Evolutionary conservation across 129 eudicot genomes (phyloP).

Genomic region (Flaveria bidentis): DNA sequence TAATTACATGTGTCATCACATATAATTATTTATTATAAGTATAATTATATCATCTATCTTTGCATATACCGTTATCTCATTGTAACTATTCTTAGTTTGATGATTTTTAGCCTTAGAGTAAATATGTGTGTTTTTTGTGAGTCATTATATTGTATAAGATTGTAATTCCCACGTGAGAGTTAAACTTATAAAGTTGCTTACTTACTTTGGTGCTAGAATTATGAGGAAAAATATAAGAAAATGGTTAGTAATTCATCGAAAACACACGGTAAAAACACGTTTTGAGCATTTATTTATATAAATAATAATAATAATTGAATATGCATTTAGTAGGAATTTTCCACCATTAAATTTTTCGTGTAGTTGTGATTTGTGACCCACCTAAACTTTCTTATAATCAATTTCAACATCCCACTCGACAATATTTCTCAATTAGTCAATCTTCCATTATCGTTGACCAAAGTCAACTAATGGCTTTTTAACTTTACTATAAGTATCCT

Average conservation of each 20-base stretch:
- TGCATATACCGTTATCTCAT: no score
- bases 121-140: no score
- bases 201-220: no score
- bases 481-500: not conserved
- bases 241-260: not conserved
- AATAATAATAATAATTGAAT: not conserved
- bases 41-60: no score
- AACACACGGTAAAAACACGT: not conserved
- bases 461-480: not conserved
- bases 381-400: not conserved
- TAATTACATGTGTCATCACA: no score
- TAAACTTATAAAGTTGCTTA: no score
- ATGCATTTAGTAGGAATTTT: not conserved
- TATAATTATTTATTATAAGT: no score
- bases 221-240: no score
- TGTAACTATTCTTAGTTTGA: no score
- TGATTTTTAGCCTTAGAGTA: no score
- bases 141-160: no score
- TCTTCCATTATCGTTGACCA: constrained; percentile 21
- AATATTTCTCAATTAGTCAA: constrained; percentile 7
- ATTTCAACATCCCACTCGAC: not conserved
- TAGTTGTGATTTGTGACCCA: constrained; percentile 12
- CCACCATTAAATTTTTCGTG: constrained; percentile 8
- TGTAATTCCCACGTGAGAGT: no score
- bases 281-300: not conserved